Conservation (phyloP, 768 basidiomycete species). For the Artomyces pyxidatus region DNA sequence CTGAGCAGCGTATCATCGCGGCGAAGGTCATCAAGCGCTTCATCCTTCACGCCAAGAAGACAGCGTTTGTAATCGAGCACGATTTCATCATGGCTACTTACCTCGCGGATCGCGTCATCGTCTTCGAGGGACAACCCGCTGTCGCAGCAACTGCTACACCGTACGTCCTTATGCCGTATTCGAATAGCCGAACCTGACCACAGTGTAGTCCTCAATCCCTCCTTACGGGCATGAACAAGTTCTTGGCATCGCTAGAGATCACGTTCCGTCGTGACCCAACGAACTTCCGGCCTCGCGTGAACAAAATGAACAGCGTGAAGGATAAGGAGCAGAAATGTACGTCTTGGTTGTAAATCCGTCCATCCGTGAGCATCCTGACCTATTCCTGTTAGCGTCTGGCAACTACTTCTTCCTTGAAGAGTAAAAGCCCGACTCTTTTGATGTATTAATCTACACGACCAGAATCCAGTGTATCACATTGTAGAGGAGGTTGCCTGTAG, state of each 20-base stretch:
- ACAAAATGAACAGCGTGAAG: slow-evolving; percentile 79
- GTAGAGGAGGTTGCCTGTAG: not conserved
- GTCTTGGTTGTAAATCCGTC: too few relatives aligned
- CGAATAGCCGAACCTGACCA: too few relatives aligned
- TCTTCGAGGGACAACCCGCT: slow-evolving; percentile 85
- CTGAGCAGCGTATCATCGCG: slow-evolving; percentile 98
- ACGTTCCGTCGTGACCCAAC: slow-evolving; percentile 98
- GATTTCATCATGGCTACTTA: slow-evolving; percentile 99
- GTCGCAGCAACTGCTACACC: slow-evolving; percentile 83
- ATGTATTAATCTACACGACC: too few relatives aligned
- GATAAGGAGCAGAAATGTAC: slow-evolving; percentile 82
- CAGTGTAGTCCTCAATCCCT: slow-evolving; percentile 89
- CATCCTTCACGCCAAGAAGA: slow-evolving; percentile 94
- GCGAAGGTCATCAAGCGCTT: slow-evolving; percentile 98
- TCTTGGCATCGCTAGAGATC: slow-evolving; percentile 91
- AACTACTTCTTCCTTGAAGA: slow-evolving; percentile 95
- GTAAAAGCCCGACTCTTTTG: too few relatives aligned
- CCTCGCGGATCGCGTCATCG: slow-evolving; percentile 94
- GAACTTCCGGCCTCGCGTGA: slow-evolving; percentile 83
- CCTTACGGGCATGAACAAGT: slow-evolving; percentile 95
- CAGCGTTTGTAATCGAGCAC: slow-evolving; percentile 98
- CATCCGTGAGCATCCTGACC: too few relatives aligned
- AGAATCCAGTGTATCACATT: not conserved
- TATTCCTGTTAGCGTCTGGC: slow-evolving; percentile 69
- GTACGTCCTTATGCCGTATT: slow-evolving; percentile 37